Evolutionary conservation across 768 basidiomycete species (phyloP), one percentile per base, ranked within the genome.

Genomic region (Lentinula edodes): DNA sequence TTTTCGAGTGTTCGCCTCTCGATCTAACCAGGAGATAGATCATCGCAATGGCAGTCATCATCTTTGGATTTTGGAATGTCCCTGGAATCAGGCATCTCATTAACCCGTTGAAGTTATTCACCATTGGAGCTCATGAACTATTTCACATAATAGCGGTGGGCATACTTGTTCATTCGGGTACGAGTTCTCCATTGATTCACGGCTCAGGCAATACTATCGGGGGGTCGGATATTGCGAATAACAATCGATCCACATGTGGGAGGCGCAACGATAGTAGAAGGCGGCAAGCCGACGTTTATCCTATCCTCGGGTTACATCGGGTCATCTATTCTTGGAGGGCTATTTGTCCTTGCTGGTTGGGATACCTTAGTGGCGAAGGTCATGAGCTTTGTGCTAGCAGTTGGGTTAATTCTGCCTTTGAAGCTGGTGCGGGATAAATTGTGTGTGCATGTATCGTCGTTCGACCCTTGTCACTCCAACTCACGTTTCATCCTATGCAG

Each of bases 321-420:
- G 18, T 93, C 91, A 10, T 86, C 89, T 8, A 72, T 94, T 9
- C 78, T 95, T 28, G 93, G 93, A 16, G 93, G 88, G 5, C 77
- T 88, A n/a, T 89, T 95, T 66, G 80, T 93, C 23, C 77, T 94
- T 32, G 90, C 87, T 42, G 91, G 91, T 16, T 95, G 91, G 78
- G 89, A 94, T 70, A 94, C 90, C 2, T 84, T 96, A 16, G 90
- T 93, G 12, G 89, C 94, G 38, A 98, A 98, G 74, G 85, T 97
- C 61, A 84, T 94, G 72, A 95, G 93, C 75, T 94, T 95, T 67
- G 87, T 95, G 57, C 81, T 96, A 55, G 95, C 86, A 38, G 80
- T 97, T 38, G 95, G 93, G 15, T 76, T 98, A 32, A 74, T 96
- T n/a, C 83, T 89, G 35, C 95, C 95, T 0, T 78, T 96, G 52